phyloP scores from a whole-genome alignment of 495 filamentous ascomycete species.

The Penicillium flavigenum region DNA sequence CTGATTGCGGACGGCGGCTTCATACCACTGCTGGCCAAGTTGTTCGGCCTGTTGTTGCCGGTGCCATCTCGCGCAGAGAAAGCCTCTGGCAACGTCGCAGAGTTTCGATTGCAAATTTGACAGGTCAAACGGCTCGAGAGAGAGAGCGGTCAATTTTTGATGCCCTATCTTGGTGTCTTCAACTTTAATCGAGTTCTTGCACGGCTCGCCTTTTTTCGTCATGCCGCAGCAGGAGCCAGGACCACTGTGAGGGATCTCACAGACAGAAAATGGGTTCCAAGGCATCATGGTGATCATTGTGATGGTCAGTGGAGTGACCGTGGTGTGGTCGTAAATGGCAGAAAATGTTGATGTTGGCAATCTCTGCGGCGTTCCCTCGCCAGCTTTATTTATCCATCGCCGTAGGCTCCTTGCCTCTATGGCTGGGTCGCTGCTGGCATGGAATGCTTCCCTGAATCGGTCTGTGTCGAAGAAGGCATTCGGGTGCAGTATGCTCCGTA shows the following conservation, averaged over 20 bases:
- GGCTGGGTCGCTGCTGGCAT: background rate
- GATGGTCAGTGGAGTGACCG: too few species aligned
- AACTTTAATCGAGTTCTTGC: constrained; percentile 5
- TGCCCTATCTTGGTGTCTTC: constrained; percentile 3
- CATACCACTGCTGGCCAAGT: constrained; percentile 9
- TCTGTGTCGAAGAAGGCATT: background rate
- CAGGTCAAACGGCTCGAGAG: constrained; percentile 3
- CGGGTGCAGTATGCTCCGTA: background rate
- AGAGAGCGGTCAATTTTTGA: constrained; percentile 5
- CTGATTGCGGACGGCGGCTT: constrained; percentile 2
- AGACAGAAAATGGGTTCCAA: constrained; percentile 1
- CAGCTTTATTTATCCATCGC: constrained; percentile 7
- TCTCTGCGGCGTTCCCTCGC: constrained; percentile 4
- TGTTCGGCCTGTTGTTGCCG: constrained; percentile 1
- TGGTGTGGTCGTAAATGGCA: background rate
- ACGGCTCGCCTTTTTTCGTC: too few species aligned
- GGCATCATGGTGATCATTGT: background rate
- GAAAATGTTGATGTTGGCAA: background rate
- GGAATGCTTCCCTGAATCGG: background rate
- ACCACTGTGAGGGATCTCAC: constrained; percentile 1
- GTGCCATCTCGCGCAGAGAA: constrained; percentile 5
- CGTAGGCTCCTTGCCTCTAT: background rate
- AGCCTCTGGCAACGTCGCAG: background rate
- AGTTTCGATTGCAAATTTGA: constrained; percentile 3
- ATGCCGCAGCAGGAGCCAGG: constrained; percentile 4